These are phyloP conservation scores for Aspergillus biplanus DNA, from an alignment of 495 filamentous ascomycete species.

Conservation along the genomic window DNA sequence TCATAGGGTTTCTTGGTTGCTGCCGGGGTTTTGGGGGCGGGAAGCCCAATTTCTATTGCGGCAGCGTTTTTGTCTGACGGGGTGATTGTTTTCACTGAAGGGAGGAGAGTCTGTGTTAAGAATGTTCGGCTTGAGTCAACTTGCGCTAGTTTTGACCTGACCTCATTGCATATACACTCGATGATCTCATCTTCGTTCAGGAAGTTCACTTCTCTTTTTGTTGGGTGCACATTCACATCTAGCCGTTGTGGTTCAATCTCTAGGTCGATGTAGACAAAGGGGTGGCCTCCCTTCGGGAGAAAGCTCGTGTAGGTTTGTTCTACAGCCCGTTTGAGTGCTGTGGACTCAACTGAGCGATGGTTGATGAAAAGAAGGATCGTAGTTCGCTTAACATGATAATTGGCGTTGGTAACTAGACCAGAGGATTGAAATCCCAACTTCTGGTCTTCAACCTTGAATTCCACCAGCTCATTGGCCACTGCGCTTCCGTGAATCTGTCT, in stretches of 20 bases:
- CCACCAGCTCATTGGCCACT: slow-evolving; percentile 87
- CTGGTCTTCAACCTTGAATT: slow-evolving; percentile 71
- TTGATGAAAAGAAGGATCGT: slow-evolving; percentile 95
- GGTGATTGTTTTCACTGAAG: slow-evolving; percentile 53
- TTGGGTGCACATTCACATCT: slow-evolving; percentile 98
- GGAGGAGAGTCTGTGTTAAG: slow-evolving; percentile 87
- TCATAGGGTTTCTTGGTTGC: slow-evolving; percentile 72
- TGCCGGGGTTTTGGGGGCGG: slow-evolving; percentile 42
- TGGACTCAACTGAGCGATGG: slow-evolving; percentile 93
- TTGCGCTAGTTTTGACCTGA: slow-evolving; percentile 77
- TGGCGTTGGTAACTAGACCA: slow-evolving; percentile 89
- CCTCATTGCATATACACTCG: slow-evolving; percentile 80
- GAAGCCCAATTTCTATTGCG: slow-evolving; percentile 17
- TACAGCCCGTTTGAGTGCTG: slow-evolving; percentile 82
- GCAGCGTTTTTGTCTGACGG: slow-evolving; percentile 34
- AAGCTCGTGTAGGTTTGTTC: slow-evolving; percentile 91
- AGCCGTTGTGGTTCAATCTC: slow-evolving; percentile 93
- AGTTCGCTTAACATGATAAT: slow-evolving; percentile 93
- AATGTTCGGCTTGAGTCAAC: slow-evolving; percentile 96
- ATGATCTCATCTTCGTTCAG: slow-evolving; percentile 98
- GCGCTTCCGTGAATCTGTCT: slow-evolving; percentile 85
- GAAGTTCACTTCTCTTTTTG: slow-evolving; percentile 97
- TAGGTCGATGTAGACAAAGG: slow-evolving; percentile 90
- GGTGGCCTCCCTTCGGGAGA: slow-evolving; percentile 92
- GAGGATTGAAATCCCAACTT: slow-evolving; percentile 82